Evolutionary conservation across 441 rosid species (phyloP), one percentile per base, ranked within the genome.

Genomic region (Bocquillonia castaneifolia): DNA sequence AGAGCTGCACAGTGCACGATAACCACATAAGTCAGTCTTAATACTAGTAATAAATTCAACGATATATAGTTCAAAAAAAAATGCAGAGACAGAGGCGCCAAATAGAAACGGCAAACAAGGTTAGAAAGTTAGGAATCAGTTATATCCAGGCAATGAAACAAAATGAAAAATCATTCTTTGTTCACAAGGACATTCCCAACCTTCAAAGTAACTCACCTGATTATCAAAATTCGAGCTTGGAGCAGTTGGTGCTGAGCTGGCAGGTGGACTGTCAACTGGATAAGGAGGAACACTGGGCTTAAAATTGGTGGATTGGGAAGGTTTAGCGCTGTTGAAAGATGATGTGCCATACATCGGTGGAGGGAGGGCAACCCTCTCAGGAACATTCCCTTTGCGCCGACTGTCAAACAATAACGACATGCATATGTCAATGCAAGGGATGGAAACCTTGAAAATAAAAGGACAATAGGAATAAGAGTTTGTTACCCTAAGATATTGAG

Each of bases 401-500:
- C 88, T 87, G 86, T 22, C 18, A 60, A 13, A 31, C 18, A 36
- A 55, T 22, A 3, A 2, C 45, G 73, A 51, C 12, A 50, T 40
- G 2, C 5, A 20, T 40, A 23, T n/a, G 29, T 50, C 48, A 37
- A 18, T 47, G 39, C 58, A 61, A 61, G 9, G 6, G 52, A 47
- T 3, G 10, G n/a, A 62, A 20, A 10, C 14, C 8, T 52, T 17
- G 54, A 61, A 56, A 55, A 68, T 17, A 9, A 73, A 13, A 5
- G 3, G 17, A 18, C 66, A 32, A 55, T 17, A 15, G 7, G 7
- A 63, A 54, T 25, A 44, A 66, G 73, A 71, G 42, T 55, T 68
- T 10, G 31, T 71, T 86, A 94, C 99, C 99, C 98, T 71, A 94
- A 79, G 70, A 94, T 60, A 36, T 86, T 79, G 36, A 85, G 87